Evolutionary conservation across 305 asterid genomes (phyloP).

Genomic region (Plantago lanceolata): DNA sequence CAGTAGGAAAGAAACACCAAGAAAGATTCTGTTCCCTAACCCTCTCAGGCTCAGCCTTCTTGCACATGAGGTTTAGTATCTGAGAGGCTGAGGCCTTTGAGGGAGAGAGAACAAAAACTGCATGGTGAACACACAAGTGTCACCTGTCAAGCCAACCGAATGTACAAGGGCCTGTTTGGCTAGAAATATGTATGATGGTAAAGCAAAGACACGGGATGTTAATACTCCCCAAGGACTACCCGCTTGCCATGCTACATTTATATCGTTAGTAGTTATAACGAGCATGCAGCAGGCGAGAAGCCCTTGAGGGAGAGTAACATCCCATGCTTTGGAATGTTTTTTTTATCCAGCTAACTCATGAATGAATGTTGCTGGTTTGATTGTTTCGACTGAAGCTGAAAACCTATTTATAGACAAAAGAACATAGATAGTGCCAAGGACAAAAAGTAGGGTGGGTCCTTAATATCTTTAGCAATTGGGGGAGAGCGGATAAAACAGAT

Average conservation of each 20-base stretch:
- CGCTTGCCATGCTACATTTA: constrained; percentile 23
- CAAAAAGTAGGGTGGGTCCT: constrained; percentile 34
- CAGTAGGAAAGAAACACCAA: constrained; percentile 24
- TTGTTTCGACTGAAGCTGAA: constrained; percentile 17
- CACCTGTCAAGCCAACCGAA: background rate
- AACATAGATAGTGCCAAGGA: constrained; percentile 14
- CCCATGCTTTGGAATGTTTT: constrained; percentile 33
- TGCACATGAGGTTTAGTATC: constrained; percentile 23
- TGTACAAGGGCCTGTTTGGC: background rate
- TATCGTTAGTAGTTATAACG: background rate
- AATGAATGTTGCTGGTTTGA: constrained; percentile 21
- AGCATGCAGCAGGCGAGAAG: constrained; percentile 35
- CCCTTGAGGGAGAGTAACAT: constrained; percentile 67
- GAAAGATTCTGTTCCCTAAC: constrained; percentile 35
- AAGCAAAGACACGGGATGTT: constrained; percentile 37
- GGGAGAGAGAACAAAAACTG: constrained; percentile 66
- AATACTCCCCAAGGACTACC: constrained; percentile 42
- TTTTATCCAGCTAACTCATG: constrained; percentile 9
- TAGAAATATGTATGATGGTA: background rate
- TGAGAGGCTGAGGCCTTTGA: constrained; percentile 42
- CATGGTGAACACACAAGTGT: constrained; percentile 19
- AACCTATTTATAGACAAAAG: constrained; percentile 42
- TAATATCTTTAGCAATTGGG: constrained; percentile 32
- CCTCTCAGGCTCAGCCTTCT: constrained; percentile 33
- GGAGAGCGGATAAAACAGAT: constrained; percentile 26